Evolutionary conservation across 108 stramenopile species (phyloP), one percentile per base, ranked within the genome.

Genomic region (Thalassiosira profunda): DNA sequence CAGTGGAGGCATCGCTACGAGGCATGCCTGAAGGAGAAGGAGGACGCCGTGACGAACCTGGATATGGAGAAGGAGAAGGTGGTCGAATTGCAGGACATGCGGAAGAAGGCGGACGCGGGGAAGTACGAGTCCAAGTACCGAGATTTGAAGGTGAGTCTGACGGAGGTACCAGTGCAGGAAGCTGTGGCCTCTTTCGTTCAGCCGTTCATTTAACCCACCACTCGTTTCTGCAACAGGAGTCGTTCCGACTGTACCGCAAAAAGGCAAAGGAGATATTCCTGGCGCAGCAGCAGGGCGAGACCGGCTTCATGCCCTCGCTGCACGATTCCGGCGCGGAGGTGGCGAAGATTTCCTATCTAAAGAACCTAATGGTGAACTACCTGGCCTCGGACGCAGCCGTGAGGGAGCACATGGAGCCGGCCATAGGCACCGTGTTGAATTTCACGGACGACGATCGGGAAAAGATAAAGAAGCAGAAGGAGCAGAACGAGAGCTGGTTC

Each of bases 1-100:
- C 94, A 97, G 76, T 97, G 96, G 96, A 70, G 96, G 58, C 87
- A 92, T 71, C 86, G 96, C 14, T 97, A 94, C 65, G 96, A 97
- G 72, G 54, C 77, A 28, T 88, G 86, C 65, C 42, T 87, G 40
- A 76, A 80, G 60, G 96, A 97, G 49, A 94, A 91, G 56, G 92
- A 94, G 54, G 88, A 85, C 31, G 61, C 86, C n/a, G 43, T 90
- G 25, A 74, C 79, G 0, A 72, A 74, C 62, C 68, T 96, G 24
- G 69, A 76, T 53, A 74, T 82, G 58, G 86, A 76, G 43, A 75
- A 57, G 51, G 76, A 88, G 52, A 79, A 79, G 59, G 68, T 81
- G 58, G 46, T 83, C 23, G 70, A 64, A 25, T 55, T 74, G 64
- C 44, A 58, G 43, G 68, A 84, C 56, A 36, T 77, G 7, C 30